Evolutionary conservation across 352 stramenopile genomes (phyloP).

Genomic region (Stephanocyclus meneghinianus): DNA sequence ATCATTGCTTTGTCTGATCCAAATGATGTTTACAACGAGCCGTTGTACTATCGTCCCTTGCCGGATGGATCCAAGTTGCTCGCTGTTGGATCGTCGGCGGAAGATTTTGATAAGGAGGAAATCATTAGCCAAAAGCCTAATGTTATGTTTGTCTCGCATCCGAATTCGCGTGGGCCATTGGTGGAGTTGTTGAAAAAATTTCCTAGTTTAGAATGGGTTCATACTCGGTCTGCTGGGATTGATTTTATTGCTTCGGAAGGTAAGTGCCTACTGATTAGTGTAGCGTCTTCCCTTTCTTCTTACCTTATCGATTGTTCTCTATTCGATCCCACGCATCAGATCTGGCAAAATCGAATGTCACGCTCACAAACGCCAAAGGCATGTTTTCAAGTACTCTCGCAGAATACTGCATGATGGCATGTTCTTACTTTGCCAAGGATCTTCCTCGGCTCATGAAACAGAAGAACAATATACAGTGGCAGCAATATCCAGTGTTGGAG

Average conservation of each 20-base stretch:
- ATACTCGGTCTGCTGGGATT: constrained; percentile 82
- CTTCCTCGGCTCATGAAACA: constrained; percentile 78
- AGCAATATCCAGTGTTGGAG: constrained; percentile 80
- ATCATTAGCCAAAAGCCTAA: constrained; percentile 44
- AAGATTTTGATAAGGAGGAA: constrained; percentile 35
- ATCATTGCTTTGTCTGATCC: constrained; percentile 51
- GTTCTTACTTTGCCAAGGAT: constrained; percentile 85
- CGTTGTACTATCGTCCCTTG: constrained; percentile 46
- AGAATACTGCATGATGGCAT: constrained; percentile 84
- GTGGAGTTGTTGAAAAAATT: constrained; percentile 61
- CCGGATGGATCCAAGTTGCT: constrained; percentile 44
- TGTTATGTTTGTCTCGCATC: constrained; percentile 58
- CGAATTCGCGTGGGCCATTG: constrained; percentile 52
- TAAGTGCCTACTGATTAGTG: constrained; percentile 14
- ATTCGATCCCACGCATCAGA: neutral
- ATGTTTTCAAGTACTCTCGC: constrained; percentile 82
- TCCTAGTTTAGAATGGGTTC: constrained; percentile 83
- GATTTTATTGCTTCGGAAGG: constrained; percentile 78
- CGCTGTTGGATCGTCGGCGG: constrained; percentile 30
- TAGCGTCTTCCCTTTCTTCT: neutral
- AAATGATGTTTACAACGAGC: constrained; percentile 40
- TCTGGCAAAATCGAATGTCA: constrained; percentile 37
- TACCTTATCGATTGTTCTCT: neutral
- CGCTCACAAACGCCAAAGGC: constrained; percentile 84
- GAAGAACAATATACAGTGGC: constrained; percentile 76